phyloP scores from a whole-genome alignment of 2,329 filamentous ascomycete genomes.

The Coniochaeta sp. region DNA sequence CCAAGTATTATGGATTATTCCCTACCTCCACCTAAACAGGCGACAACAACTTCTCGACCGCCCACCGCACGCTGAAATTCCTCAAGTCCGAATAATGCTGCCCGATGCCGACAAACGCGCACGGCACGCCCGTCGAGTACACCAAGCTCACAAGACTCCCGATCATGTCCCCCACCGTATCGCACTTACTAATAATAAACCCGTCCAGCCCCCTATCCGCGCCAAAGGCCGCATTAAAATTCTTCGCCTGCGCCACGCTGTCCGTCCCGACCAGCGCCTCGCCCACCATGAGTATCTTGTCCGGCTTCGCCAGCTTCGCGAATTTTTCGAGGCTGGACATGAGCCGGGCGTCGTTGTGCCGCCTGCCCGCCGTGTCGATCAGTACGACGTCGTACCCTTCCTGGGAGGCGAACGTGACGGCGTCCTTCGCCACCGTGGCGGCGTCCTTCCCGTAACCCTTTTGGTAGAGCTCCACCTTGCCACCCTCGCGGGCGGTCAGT shows the following conservation, averaged over 20 bases:
- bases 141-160: constrained; percentile 93
- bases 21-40: constrained; percentile 25
- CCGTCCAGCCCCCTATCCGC: constrained; percentile 75
- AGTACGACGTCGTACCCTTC: constrained; percentile 86
- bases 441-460: constrained; percentile 98
- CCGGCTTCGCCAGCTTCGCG: constrained; percentile 87
- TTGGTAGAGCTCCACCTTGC: constrained; percentile 84
- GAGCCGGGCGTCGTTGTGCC: constrained; percentile 90
- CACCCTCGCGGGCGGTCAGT: constrained; percentile 75
- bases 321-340: constrained; percentile 98
- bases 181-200: constrained; percentile 97
- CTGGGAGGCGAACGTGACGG: constrained; percentile 70
- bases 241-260: constrained; percentile 88
- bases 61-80: constrained; percentile 63
- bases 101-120: constrained; percentile 78
- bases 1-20: too few species aligned
- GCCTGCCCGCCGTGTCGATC: constrained; percentile 89
- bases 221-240: constrained; percentile 93
- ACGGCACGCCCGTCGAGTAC: constrained; percentile 92
- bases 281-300: constrained; percentile 97
- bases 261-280: constrained; percentile 89
- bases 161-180: constrained; percentile 99
- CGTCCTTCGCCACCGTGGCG: constrained; percentile 89
- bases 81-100: constrained; percentile 64
- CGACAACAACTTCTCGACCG: constrained; percentile 58